Base-by-base conservation (phyloP, 768 basidiomycete genomes). In the Lentinus tigrinus region DNA sequence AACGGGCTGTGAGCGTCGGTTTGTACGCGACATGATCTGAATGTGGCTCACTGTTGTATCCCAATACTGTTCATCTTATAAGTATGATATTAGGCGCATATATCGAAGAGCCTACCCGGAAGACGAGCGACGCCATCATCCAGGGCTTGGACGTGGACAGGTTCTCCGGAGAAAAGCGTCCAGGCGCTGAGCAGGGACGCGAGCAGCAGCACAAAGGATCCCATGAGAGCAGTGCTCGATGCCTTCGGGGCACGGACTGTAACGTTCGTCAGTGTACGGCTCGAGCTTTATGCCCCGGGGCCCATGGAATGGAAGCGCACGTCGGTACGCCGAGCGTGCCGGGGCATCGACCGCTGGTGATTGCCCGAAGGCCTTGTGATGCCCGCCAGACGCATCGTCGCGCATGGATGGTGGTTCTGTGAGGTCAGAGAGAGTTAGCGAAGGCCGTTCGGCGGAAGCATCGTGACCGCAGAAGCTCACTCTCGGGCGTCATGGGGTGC, bases 41-140 rank as follows among this genome's bases (percentile, higher is more conserved):
- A 2, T 14, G 39, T 52, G 21, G 13, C 21, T 63, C 82, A 86
- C 84, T 86, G 61, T 87, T 87, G 62, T 83, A 87, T 3, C 85
- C 85, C 74, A 87, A 74, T 19, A 80, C 84, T 86, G 21, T 11
- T 23, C 14, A 3, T 13, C 1, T 1, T 10, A 9, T 16, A 3
- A 24, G 50, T 11, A 48, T 27, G 8, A 5, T n/a, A 0, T 9
- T 13, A 31, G n/a, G 21, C 9, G 31, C n/a, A 64, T 8, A 6
- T 8, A 40, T 40, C 38, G 23, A 40, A 70, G 49, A 13, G 16
- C 49, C 57, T 63, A 74, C 75, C 72, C 42, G 75, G 75, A 52
- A 77, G 67, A 61, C 66, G 74, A 3, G 68, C 76, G 0, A 77
- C 62, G 39, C 69, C 66, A 46, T 70, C 57, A 47, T 68, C 61